phyloP scores from a whole-genome alignment of 306 rosid species.

The Clitoria ternatea region DNA sequence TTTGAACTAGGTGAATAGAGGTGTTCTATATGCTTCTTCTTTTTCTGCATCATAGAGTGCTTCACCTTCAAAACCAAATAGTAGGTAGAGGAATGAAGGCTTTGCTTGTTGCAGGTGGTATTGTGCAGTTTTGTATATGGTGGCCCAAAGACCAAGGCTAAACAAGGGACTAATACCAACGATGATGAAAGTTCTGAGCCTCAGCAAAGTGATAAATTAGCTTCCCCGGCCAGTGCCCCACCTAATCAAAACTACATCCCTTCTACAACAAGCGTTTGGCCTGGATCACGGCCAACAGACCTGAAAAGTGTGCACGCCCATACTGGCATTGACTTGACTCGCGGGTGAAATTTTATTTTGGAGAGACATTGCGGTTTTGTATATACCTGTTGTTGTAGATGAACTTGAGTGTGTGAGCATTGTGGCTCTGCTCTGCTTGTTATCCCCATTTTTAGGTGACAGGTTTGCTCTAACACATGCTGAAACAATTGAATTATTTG shows the following conservation, averaged over 20 bases:
- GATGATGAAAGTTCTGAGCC: constrained; percentile 54
- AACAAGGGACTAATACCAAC: constrained; percentile 36
- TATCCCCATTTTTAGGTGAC: constrained; percentile 29
- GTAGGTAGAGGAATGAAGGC: background rate
- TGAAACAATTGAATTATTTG: constrained; percentile 39
- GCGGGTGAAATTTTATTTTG: constrained; percentile 51
- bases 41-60: background rate
- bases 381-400: constrained; percentile 79
- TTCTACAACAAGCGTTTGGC: constrained; percentile 59
- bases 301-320: constrained; percentile 46
- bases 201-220: constrained; percentile 44
- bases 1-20: background rate
- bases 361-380: constrained; percentile 60
- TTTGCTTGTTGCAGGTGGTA: constrained; percentile 60
- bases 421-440: constrained; percentile 37
- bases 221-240: constrained; percentile 48
- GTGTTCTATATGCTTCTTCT: background rate
- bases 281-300: constrained; percentile 51
- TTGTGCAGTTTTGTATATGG: constrained; percentile 88
- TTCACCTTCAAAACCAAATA: background rate
- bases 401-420: constrained; percentile 43
- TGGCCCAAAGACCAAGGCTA: constrained; percentile 53
- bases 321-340: constrained; percentile 80
- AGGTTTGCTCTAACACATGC: constrained; percentile 48
- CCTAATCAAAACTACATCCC: constrained; percentile 58